Conservation (phyloP, 306 rosid genomes). For the Inga laurina region DNA sequence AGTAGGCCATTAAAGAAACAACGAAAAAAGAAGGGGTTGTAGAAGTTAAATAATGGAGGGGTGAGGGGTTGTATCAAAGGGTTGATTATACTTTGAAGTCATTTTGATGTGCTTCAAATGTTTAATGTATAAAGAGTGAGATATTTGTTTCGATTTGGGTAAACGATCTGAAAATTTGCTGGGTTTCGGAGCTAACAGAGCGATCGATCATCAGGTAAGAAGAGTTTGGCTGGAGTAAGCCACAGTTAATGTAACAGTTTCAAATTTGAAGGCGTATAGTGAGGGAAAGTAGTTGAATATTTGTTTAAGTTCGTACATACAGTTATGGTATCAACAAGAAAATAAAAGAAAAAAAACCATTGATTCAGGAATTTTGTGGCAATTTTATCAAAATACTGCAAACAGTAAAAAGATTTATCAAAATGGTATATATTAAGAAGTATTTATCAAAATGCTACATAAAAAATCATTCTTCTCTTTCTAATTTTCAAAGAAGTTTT, state of each 20-base stretch:
- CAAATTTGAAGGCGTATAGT: not conserved
- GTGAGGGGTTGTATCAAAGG: conserved; percentile 34
- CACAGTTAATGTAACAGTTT: not conserved
- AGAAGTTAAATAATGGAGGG: not conserved
- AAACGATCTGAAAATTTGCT: not conserved
- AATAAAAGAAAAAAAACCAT: too few relatives aligned
- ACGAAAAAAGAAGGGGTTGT: conserved; percentile 35
- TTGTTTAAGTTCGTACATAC: not conserved
- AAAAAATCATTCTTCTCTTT: too few relatives aligned
- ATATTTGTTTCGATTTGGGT: not conserved
- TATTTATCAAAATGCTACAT: too few relatives aligned
- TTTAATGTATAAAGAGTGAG: not conserved
- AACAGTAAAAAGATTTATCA: too few relatives aligned
- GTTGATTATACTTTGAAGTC: conserved; percentile 27
- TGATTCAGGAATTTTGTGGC: too few relatives aligned
- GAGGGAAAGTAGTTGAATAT: not conserved
- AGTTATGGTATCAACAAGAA: too few relatives aligned
- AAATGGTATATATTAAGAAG: too few relatives aligned
- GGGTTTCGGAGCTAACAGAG: not conserved
- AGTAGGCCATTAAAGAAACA: conserved; percentile 1
- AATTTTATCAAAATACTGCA: too few relatives aligned
- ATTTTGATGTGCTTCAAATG: conserved; percentile 12
- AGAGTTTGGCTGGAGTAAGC: not conserved
- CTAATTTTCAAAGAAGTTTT: too few relatives aligned
- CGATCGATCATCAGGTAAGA: too few relatives aligned